Base-by-base conservation (phyloP, 2,329 filamentous ascomycete genomes). In the Penicillium sp. region DNA sequence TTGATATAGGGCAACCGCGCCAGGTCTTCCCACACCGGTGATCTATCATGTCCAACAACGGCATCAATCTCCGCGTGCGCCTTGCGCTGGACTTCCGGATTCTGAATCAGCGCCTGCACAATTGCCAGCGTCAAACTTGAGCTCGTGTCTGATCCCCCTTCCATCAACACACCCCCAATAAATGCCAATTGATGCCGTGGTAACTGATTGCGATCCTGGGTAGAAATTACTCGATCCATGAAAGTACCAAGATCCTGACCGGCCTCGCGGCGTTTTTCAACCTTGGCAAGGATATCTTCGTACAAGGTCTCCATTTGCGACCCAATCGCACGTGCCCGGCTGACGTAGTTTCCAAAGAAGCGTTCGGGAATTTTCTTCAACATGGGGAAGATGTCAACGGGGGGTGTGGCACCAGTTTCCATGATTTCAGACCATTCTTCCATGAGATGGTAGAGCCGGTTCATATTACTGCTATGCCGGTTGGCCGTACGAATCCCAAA, bases 51-150 rank as follows among this genome's bases (percentile, higher is more conserved):
- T 70, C 77, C 83, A 4, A 87, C 74, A 0, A 84, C 78, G 1
- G 72, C 67, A 61, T 85, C 82, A 4, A 86, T 58, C 64, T 76
- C 82, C 27, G 76, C 77, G 58, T 82, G 80, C 0, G 81, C 77
- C 16, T 77, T 78, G 3, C 14, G 16, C 31, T 31, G 31, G 31
- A 37, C 36, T 14, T 37, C 36, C 1, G 31, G 31, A 31, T 31
- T 31, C 36, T 37, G 36, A 14, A 37, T 37, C 10, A 37, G 36
- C 36, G 36, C 16, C 36, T 37, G 36, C 13, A n/a, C 36, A 37
- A 14, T 37, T 4, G 36, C 36, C 36, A 37, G 11, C 36, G 36
- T 37, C 36, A 31, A 31, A 6, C 36, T 37, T 3, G 36, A 37
- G 2, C 7, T 77, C 3, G 80, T 79, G 35, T 82, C 73, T 4